Evolutionary conservation across 2,329 filamentous ascomycete species (phyloP).

Genomic region (Sordariomycetes sp.): DNA sequence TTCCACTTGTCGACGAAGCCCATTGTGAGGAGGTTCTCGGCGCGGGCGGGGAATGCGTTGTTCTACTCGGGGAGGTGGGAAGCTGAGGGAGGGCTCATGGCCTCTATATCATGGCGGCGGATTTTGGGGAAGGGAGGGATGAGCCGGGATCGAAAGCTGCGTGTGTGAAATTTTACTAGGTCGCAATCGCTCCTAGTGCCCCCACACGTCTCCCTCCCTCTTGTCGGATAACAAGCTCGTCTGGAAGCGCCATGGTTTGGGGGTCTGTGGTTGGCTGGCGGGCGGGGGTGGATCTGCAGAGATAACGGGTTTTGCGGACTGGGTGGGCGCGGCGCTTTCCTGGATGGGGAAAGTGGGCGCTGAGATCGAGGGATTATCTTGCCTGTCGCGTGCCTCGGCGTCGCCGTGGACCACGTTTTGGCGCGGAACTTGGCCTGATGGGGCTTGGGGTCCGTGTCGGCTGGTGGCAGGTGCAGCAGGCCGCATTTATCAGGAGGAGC

Average conservation of each 20-base stretch:
- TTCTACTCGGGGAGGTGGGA: neutral
- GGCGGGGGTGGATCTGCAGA: neutral
- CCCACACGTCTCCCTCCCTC: neutral
- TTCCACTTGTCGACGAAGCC: conserved; percentile 24
- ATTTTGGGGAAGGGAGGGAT: neutral
- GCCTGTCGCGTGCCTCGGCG: neutral
- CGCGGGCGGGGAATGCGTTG: neutral
- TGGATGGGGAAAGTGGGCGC: neutral
- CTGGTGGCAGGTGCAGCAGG: neutral
- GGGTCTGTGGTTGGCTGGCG: neutral
- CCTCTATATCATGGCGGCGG: neutral
- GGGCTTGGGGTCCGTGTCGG: neutral
- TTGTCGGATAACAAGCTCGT: neutral
- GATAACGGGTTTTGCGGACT: neutral
- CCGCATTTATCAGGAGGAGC: neutral
- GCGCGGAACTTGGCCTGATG: neutral
- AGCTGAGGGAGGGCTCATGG: neutral
- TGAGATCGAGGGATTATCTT: neutral
- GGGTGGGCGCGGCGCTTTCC: neutral
- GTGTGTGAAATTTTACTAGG: neutral
- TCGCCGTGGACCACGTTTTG: neutral
- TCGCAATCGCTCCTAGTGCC: neutral
- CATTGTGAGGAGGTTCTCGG: neutral
- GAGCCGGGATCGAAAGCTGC: neutral
- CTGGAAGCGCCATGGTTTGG: neutral